These are phyloP conservation scores for Aspergillus unguis DNA, from an alignment of 2,329 filamentous ascomycete species.

Conservation along the genomic window DNA sequence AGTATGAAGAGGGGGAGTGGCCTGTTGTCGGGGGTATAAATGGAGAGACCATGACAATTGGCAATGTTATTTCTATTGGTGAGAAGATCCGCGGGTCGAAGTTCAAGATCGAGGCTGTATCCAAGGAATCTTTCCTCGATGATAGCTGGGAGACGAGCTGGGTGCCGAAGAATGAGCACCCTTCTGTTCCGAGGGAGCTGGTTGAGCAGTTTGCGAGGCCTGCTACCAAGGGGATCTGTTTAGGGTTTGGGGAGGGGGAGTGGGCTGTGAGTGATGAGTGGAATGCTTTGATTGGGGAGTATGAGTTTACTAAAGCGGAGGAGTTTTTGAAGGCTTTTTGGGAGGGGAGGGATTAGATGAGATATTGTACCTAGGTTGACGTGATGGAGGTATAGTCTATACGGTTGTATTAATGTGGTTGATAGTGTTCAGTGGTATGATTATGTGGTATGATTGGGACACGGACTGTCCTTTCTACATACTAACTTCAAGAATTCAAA, in stretches of 20 bases:
- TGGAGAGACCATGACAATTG: neutral
- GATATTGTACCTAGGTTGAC: neutral
- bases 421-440: too few species aligned
- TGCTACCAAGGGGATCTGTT: neutral
- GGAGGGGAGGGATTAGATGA: constrained; percentile 2
- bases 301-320: constrained; percentile 3
- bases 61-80: neutral
- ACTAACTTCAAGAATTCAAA: too few species aligned
- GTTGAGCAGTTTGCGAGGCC: neutral
- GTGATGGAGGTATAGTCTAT: neutral
- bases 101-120: constrained; percentile 1
- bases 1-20: constrained; percentile 9
- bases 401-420: neutral
- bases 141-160: constrained; percentile 4
- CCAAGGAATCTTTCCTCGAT: neutral
- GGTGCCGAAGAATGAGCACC: constrained; percentile 6
- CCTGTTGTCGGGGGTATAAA: constrained; percentile 5
- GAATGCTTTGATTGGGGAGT: constrained; percentile 6
- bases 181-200: constrained; percentile 2
- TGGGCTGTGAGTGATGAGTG: constrained; percentile 2
- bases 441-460: too few species aligned
- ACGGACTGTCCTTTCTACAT: too few species aligned
- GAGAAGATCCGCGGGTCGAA: constrained; percentile 2
- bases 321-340: constrained; percentile 1
- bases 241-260: neutral